Evolutionary conservation across 306 rosid genomes (phyloP).

Genomic region (Boehmeria nivea): DNA sequence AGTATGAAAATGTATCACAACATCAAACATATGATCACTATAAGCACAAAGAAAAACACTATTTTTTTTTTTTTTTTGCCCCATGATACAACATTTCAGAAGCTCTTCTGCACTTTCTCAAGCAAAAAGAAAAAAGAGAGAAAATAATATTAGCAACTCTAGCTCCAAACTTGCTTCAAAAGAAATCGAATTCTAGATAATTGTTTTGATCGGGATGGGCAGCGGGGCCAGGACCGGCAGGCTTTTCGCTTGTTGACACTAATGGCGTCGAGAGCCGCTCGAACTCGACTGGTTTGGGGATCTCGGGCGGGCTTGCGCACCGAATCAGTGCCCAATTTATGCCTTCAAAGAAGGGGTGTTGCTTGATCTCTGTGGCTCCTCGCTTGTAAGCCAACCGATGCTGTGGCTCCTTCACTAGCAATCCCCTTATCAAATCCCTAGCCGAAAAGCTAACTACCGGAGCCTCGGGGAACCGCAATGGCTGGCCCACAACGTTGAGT

Average conservation of each 20-base stretch:
- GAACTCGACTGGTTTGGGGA: conserved; percentile 42
- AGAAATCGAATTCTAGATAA: conserved; percentile 53
- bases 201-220: conserved; percentile 36
- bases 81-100: conserved; percentile 26
- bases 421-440: conserved; percentile 41
- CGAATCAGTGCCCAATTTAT: conserved; percentile 51
- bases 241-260: conserved; percentile 25
- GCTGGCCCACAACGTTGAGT: conserved; percentile 50
- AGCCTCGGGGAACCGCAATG: conserved; percentile 40
- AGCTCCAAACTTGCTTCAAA: conserved; percentile 24
- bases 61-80: conserved; percentile 12
- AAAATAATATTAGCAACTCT: conserved; percentile 16
- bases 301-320: conserved; percentile 54
- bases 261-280: conserved; percentile 33
- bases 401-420: conserved; percentile 50
- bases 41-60: neutral
- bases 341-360: conserved; percentile 50
- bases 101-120: conserved; percentile 30
- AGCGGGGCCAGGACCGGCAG: conserved; percentile 19
- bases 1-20: conserved; percentile 23
- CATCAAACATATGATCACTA: conserved; percentile 27
- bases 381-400: conserved; percentile 45
- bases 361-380: conserved; percentile 53
- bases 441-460: conserved; percentile 44
- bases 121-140: conserved; percentile 10